Evolutionary conservation across 768 basidiomycete species (phyloP).

Genomic region (Pleurotus sapidus): DNA sequence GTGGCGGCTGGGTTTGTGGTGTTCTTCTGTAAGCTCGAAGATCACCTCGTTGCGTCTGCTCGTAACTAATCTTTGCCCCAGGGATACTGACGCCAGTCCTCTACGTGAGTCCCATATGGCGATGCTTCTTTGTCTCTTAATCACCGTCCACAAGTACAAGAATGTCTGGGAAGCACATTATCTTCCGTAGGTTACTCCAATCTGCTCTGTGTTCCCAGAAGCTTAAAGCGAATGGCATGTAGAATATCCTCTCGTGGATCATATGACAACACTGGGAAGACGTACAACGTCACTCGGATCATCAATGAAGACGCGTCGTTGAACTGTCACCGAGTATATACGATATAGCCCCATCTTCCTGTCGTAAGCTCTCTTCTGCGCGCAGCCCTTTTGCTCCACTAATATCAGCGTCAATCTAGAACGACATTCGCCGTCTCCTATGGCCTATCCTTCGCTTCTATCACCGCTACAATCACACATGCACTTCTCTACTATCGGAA

Average conservation of each 20-base stretch:
- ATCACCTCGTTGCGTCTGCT: background rate
- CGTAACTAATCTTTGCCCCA: conserved; percentile 8
- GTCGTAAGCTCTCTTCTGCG: conserved; percentile 25
- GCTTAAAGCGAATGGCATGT: conserved; percentile 1
- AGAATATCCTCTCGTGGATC: conserved; percentile 63
- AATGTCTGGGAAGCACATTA: conserved; percentile 59
- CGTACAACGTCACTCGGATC: conserved; percentile 59
- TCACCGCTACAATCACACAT: conserved; percentile 74
- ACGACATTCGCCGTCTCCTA: conserved; percentile 77
- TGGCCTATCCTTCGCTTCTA: conserved; percentile 76
- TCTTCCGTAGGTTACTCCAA: conserved; percentile 42
- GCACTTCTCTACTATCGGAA: conserved; percentile 73
- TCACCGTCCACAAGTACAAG: conserved; percentile 39
- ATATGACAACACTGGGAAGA: conserved; percentile 58
- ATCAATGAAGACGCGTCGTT: conserved; percentile 52
- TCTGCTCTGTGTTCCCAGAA: background rate
- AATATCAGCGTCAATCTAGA: background rate
- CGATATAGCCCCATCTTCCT: conserved; percentile 63
- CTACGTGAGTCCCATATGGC: conserved; percentile 33
- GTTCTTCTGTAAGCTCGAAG: conserved; percentile 53
- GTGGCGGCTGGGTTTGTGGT: conserved; percentile 58
- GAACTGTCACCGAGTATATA: conserved; percentile 51
- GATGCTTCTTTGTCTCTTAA: too few species aligned
- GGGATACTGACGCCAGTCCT: conserved; percentile 60
- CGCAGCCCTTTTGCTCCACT: conserved; percentile 12